These are phyloP conservation scores for Globisporangium mamillatum DNA, from an alignment of 352 stramenopile species.

Conservation along the genomic window DNA sequence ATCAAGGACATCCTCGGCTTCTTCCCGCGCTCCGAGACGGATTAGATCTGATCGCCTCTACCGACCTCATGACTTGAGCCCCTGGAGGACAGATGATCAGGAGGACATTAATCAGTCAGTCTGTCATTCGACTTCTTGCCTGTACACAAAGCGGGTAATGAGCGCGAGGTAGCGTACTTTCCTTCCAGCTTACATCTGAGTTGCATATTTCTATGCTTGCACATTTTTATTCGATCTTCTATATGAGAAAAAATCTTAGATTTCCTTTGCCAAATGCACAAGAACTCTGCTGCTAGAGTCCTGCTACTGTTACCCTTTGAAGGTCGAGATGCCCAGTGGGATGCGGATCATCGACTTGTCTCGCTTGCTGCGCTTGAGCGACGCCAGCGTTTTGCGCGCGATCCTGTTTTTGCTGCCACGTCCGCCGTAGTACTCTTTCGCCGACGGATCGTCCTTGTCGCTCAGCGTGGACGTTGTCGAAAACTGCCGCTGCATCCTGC, in stretches of 20 bases:
- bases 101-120: neutral
- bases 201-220: constrained; percentile 3
- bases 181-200: neutral
- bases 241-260: neutral
- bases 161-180: neutral
- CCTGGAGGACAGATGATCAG: neutral
- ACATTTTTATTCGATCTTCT: neutral
- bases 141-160: neutral
- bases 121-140: neutral
- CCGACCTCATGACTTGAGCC: neutral
- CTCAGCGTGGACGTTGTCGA: constrained; percentile 30
- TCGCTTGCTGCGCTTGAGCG: constrained; percentile 29
- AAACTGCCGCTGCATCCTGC: constrained; percentile 30
- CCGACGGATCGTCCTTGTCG: constrained; percentile 24
- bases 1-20: constrained; percentile 89
- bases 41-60: constrained; percentile 16
- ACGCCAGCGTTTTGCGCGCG: constrained; percentile 25
- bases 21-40: constrained; percentile 60
- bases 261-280: neutral
- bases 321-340: constrained; percentile 1
- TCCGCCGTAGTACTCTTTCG: constrained; percentile 23
- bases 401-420: constrained; percentile 12
- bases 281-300: no score
- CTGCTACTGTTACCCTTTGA: neutral
- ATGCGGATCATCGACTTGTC: constrained; percentile 42